phyloP scores from a whole-genome alignment of 345 rosid species.

The Litchi chinensis region DNA sequence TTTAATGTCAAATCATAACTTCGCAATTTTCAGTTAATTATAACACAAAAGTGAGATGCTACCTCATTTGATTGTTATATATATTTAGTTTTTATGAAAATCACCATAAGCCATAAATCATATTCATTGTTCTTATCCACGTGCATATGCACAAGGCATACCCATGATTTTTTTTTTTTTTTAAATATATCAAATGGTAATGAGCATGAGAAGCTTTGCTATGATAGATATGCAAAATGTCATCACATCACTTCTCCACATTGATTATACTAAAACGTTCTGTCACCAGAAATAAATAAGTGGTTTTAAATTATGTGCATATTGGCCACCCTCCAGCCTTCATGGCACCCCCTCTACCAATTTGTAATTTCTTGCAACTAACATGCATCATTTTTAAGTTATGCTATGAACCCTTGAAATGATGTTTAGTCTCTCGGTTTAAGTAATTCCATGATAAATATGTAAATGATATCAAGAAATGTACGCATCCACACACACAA shows the following conservation, averaged over 20 bases:
- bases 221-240: neutral
- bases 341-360: neutral
- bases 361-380: neutral
- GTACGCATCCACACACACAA: neutral
- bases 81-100: neutral
- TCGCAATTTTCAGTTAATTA: neutral
- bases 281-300: neutral
- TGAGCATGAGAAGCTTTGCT: neutral
- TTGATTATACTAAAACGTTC: neutral
- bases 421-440: conserved; percentile 2
- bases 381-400: neutral
- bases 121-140: neutral
- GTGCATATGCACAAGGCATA: conserved; percentile 12
- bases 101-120: neutral
- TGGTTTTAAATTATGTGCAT: neutral
- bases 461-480: conserved; percentile 5
- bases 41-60: neutral
- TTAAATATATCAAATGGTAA: neutral
- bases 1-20: conserved; percentile 9
- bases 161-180: neutral
- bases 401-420: neutral
- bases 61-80: neutral
- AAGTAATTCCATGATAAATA: neutral
- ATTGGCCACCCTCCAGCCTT: neutral
- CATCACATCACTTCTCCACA: neutral